These are phyloP conservation scores for Apophysomyces elegans DNA, from an alignment of 371 early-diverging fungal species.

Conservation along the genomic window DNA sequence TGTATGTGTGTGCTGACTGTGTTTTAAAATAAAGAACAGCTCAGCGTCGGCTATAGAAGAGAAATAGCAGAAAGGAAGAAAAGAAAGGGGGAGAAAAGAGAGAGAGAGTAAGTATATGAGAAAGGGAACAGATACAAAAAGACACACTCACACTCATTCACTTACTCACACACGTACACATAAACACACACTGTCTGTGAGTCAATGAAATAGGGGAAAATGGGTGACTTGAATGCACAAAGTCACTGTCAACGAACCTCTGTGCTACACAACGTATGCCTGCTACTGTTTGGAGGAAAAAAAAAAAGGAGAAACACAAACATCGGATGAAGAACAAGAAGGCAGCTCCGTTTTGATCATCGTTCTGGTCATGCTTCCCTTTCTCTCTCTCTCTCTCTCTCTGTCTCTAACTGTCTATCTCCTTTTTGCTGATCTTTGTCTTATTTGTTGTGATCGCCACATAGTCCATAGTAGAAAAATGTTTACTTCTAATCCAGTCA, in stretches of 20 bases:
- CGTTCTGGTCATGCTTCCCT: too few species aligned
- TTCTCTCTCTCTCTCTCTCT: too few species aligned
- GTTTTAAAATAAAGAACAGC: conserved; percentile 4
- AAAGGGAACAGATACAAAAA: neutral
- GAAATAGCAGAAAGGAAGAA: neutral
- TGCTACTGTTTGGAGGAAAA: neutral
- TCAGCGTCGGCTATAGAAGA: neutral
- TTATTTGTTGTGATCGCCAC: too few species aligned
- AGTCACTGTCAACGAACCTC: conserved; percentile 6
- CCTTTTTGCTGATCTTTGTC: too few species aligned
- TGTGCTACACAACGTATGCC: neutral
- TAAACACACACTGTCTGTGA: neutral
- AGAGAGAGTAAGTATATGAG: neutral
- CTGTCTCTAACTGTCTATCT: too few species aligned
- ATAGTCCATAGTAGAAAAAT: too few species aligned
- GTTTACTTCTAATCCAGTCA: too few species aligned
- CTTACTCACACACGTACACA: too few species aligned
- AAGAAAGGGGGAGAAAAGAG: neutral
- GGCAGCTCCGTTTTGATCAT: too few species aligned
- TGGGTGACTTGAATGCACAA: neutral
- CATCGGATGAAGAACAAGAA: too few species aligned
- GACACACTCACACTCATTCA: neutral
- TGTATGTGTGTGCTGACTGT: neutral
- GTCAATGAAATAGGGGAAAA: conserved; percentile 4
- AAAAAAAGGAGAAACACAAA: neutral